Evolutionary conservation across 2,329 filamentous ascomycete genomes (phyloP), one percentile per base, ranked within the genome.

Genomic region (Beauveria sp.): DNA sequence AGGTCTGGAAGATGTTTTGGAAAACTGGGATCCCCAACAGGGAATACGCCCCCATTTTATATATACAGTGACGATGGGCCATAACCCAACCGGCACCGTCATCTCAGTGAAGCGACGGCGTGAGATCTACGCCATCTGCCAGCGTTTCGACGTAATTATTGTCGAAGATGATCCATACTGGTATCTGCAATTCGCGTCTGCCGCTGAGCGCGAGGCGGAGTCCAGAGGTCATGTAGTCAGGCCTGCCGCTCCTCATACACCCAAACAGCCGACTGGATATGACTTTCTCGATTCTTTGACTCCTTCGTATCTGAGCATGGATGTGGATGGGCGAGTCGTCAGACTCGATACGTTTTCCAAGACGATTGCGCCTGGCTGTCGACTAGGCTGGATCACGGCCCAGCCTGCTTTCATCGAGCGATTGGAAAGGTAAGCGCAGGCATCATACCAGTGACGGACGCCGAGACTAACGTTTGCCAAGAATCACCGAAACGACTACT

Each of bases 91-190:
- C 0, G 88, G 89, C 34, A 87, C 88, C 38, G 86, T 90, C 3
- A 79, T 96, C 2, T 87, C 89, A 3, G 72, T 95, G 10, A 77
- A 88, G 68, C 86, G 93, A 46, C 84, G 90, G 61, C 88, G 84
- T 68, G 86, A 92, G 57, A 82, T 97, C 31, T 97, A 97, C 71
- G 84, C 82, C 20, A 72, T 97, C 16, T 95, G 90, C 75, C 86
- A 86, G 72, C 84, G 88, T 71, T 96, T 91, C 76, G 92, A 97
- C 73, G 83, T 97, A 65, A 84, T 97, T 69, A 96, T 97, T 66
- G 77, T 96, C 64, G 93, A 98, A 74, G 93, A 98, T 69, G 93
- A 97, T 65, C 93, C 93, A 6, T 97, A 97, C 77, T 97, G 91
- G 90, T 93, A 95, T 73, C 80, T 98, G 9, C 93, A 97, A 72